Conservation (phyloP, 192 early-diverging fungal species). For the Funneliformis geosporum region DNA sequence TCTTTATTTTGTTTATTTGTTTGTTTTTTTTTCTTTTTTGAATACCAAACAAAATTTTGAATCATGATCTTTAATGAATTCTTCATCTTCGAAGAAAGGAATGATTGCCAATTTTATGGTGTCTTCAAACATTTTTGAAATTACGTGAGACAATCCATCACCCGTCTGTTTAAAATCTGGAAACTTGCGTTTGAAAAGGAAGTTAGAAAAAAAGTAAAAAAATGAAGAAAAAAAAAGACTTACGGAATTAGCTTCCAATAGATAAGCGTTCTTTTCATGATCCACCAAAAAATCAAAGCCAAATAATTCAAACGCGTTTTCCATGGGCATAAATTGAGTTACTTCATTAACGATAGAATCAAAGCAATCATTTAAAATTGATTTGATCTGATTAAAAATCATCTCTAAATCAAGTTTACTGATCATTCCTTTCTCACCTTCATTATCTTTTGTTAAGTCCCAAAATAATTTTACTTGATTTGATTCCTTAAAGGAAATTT, state of each 20-base stretch:
- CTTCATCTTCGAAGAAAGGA: slow-evolving; percentile 36
- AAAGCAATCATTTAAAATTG: slow-evolving; percentile 56
- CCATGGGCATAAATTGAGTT: slow-evolving; percentile 63
- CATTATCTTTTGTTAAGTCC: slow-evolving; percentile 42
- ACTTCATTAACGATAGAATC: slow-evolving; percentile 60
- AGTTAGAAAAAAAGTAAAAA: not conserved
- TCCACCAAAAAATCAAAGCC: slow-evolving; percentile 70
- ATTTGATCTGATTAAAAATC: slow-evolving; percentile 60
- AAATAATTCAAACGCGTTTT: slow-evolving; percentile 67
- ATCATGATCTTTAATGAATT: not conserved
- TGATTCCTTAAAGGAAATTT: slow-evolving; percentile 38
- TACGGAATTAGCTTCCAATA: slow-evolving; percentile 67
- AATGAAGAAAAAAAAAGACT: slow-evolving; percentile 5
- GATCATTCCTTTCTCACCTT: slow-evolving; percentile 23
- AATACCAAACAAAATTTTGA: not conserved
- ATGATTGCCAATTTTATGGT: slow-evolving; percentile 44
- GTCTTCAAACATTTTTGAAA: slow-evolving; percentile 60
- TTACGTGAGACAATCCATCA: slow-evolving; percentile 46
- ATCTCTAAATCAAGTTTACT: slow-evolving; percentile 41
- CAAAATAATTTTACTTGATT: slow-evolving; percentile 59
- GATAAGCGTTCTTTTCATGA: slow-evolving; percentile 47
- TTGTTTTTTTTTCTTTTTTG: not conserved
- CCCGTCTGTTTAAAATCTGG: slow-evolving; percentile 75
- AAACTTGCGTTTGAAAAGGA: slow-evolving; percentile 36
- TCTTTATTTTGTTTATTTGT: too few species aligned